phyloP scores from a whole-genome alignment of 345 rosid species.

The Moricandia arvensis region DNA sequence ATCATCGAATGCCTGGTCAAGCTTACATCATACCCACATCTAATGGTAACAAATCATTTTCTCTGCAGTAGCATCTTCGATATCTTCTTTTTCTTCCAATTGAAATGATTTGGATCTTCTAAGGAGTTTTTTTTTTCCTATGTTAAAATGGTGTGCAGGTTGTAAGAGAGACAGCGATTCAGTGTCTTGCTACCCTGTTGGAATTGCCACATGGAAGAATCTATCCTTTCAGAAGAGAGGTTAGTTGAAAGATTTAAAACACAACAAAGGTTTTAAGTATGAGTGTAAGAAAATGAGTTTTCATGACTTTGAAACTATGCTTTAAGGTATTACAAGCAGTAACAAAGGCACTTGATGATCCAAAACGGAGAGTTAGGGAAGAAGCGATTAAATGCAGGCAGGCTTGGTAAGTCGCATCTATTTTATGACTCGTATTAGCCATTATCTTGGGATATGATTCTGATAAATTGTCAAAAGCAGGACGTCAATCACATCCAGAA shows the following conservation, averaged over 20 bases:
- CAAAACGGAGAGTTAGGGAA: slow-evolving; percentile 73
- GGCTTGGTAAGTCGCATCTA: slow-evolving; percentile 84
- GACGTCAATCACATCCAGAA: slow-evolving; percentile 30
- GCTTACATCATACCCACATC: slow-evolving; percentile 59
- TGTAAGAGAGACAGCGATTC: slow-evolving; percentile 84
- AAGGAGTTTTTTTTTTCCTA: not conserved
- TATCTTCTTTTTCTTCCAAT: not conserved
- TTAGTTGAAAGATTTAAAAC: slow-evolving; percentile 26
- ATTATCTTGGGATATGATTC: not conserved
- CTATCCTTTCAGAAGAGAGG: slow-evolving; percentile 77
- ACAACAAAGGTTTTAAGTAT: not conserved
- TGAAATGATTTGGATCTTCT: not conserved
- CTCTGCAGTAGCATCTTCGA: not conserved
- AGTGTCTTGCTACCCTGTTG: slow-evolving; percentile 72
- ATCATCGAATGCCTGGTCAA: slow-evolving; percentile 55
- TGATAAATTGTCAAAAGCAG: slow-evolving; percentile 23
- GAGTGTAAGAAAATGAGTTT: slow-evolving; percentile 5
- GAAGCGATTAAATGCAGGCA: slow-evolving; percentile 82
- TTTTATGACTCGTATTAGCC: not conserved
- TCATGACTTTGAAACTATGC: not conserved
- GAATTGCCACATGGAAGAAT: slow-evolving; percentile 67
- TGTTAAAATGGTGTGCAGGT: slow-evolving; percentile 44
- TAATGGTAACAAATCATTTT: slow-evolving; percentile 50
- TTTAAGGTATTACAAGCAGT: slow-evolving; percentile 59
- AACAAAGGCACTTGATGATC: slow-evolving; percentile 69